These are phyloP conservation scores for Cenococcum geophilum DNA, from an alignment of 495 filamentous ascomycete genomes.

Conservation along the genomic window DNA sequence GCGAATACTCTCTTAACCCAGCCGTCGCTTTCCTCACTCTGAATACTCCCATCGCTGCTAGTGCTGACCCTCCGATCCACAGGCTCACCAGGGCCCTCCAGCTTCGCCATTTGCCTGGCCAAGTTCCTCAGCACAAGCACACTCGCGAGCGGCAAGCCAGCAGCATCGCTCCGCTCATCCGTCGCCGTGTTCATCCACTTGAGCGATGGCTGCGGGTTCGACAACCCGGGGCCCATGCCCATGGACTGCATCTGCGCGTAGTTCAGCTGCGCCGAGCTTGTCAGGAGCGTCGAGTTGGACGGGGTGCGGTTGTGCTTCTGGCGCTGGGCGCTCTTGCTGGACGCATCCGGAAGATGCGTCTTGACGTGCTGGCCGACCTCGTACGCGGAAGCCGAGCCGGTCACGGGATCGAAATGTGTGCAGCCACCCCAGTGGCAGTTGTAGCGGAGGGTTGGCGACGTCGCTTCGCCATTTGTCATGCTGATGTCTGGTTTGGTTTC, in stretches of 20 bases:
- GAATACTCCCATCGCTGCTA: constrained; percentile 18
- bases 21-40: constrained; percentile 42
- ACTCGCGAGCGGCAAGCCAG: constrained; percentile 77
- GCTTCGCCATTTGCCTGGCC: constrained; percentile 42
- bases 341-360: constrained; percentile 54
- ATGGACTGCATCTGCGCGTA: constrained; percentile 24
- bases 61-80: constrained; percentile 39
- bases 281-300: constrained; percentile 14
- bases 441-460: constrained; percentile 17
- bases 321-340: constrained; percentile 30
- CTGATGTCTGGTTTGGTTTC: constrained; percentile 30
- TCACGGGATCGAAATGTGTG: constrained; percentile 43
- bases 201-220: constrained; percentile 45
- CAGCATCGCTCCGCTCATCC: constrained; percentile 77
- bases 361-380: constrained; percentile 56
- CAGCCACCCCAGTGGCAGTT: constrained; percentile 57
- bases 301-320: constrained; percentile 32
- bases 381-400: constrained; percentile 45
- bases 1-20: constrained; percentile 46
- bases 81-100: constrained; percentile 16
- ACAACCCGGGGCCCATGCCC: constrained; percentile 29
- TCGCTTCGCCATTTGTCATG: constrained; percentile 26
- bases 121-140: constrained; percentile 85
- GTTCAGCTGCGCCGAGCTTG: constrained; percentile 15
- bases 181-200: constrained; percentile 57